Conservation (phyloP, 2,329 filamentous ascomycete species). For the Nigrospora sphaerica region DNA sequence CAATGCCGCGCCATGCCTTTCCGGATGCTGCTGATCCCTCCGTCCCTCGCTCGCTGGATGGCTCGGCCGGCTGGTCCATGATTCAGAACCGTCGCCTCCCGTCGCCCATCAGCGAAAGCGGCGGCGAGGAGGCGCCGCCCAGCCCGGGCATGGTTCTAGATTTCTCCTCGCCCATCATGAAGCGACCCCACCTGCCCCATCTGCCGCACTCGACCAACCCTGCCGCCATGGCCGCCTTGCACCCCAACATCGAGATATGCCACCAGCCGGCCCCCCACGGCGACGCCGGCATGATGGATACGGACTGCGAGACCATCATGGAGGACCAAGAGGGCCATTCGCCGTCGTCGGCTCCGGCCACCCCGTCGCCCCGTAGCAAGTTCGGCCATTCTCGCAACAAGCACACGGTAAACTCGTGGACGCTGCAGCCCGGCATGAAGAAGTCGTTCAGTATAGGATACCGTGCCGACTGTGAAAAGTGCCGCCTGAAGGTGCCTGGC, state of each 20-base stretch:
- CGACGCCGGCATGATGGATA: slow-evolving; percentile 25
- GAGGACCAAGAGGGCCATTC: slow-evolving; percentile 14
- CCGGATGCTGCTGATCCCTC: slow-evolving; percentile 28
- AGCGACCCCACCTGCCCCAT: slow-evolving; percentile 25
- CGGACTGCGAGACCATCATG: slow-evolving; percentile 10
- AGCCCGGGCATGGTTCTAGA: slow-evolving; percentile 33
- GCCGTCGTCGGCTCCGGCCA: slow-evolving; percentile 23
- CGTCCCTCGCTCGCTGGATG: slow-evolving; percentile 41
- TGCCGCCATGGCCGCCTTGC: slow-evolving; percentile 23
- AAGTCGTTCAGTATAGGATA: slow-evolving; percentile 73
- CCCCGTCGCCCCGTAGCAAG: slow-evolving; percentile 41
- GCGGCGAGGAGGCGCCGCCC: slow-evolving; percentile 34
- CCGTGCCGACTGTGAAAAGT: slow-evolving; percentile 72
- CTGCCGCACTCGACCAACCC: slow-evolving; percentile 25
- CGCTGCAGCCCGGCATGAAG: slow-evolving; percentile 56
- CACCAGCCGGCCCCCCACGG: slow-evolving; percentile 11
- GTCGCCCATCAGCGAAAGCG: slow-evolving; percentile 52
- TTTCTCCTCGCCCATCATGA: slow-evolving; percentile 20
- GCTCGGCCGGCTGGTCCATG: slow-evolving; percentile 40
- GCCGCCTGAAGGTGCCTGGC: slow-evolving; percentile 64
- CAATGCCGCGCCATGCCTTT: slow-evolving; percentile 21
- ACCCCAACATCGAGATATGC: slow-evolving; percentile 27
- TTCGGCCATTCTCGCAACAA: slow-evolving; percentile 51
- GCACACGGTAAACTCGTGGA: slow-evolving; percentile 55
- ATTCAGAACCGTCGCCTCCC: slow-evolving; percentile 47